Base-by-base conservation (phyloP, 1,284 basidiomycete genomes). In the Ganoderma leucocontextum region DNA sequence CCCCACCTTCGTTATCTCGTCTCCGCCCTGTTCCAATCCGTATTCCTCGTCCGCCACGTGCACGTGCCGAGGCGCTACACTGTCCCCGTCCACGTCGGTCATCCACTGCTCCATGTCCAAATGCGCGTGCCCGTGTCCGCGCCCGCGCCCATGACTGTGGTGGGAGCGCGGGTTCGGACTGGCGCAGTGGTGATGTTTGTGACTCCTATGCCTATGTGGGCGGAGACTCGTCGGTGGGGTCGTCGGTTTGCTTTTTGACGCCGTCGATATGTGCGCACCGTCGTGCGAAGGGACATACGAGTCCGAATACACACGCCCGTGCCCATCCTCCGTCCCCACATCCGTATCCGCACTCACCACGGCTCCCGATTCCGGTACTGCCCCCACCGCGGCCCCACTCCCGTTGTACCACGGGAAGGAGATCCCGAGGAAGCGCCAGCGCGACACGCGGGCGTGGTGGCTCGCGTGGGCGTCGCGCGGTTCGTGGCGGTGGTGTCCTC, bases 401-500 rank as follows among this genome's bases (percentile, higher is more conserved):
- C 63, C 62, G 13, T 52, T 64, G 9, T 61, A 42, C 65, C 69
- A 65, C 35, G 63, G 61, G 25, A 70, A 67, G 35, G 29, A 9
- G 17, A 52, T 41, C 35, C 41, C 64, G 33, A 42, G 62, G 69
- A 65, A 70, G 52, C 63, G 71, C 70, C 62, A 75, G 29, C 65
- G 70, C 61, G 70, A 74, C 60, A 68, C 67, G 41, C 77, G 78
- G 41, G 75, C 77, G 65, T 82, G 81, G 71, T 86, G 85, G 6
- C 67, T 64, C 0, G 68, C 72, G 64, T 86, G 84, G 29, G 73
- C 59, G 17, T 60, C 65, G 58, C 81, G 78, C n/a, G 75, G 60
- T 70, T 86, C 84, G 67, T 85, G 79, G 61, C 85, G 76, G 70
- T 86, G 84, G 57, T 86, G 85, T 13, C 82, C 74, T n/a, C 77